Percentiles rank a stretch among this genome's conserved stretches.
These are phyloP conservation scores for Gamsiella multidivaricata DNA, from an alignment of 192 early-diverging fungal genomes.

Conservation along the genomic window DNA sequence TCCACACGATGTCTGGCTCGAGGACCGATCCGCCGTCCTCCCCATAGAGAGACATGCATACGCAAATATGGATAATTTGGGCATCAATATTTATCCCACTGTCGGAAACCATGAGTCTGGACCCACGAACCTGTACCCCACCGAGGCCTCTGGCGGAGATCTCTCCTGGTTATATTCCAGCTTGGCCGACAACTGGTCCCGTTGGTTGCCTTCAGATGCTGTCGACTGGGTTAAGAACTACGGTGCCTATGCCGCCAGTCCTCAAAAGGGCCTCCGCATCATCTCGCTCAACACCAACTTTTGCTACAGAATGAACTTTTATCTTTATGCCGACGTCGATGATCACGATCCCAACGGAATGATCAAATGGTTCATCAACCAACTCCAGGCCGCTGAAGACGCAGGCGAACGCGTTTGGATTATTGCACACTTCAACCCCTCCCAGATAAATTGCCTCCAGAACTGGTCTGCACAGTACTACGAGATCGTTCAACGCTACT, in stretches of 20 bases:
- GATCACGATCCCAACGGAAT: slow-evolving; percentile 58
- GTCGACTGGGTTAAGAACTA: slow-evolving; percentile 35
- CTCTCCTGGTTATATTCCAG: slow-evolving; percentile 58
- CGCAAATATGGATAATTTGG: slow-evolving; percentile 2
- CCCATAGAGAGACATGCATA: not conserved
- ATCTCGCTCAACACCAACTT: slow-evolving; percentile 69
- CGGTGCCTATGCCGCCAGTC: slow-evolving; percentile 57
- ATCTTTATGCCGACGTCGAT: slow-evolving; percentile 53
- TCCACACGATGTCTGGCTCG: slow-evolving; percentile 34
- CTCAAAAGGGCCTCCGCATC: slow-evolving; percentile 54
- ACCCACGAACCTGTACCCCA: slow-evolving; percentile 55
- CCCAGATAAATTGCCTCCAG: slow-evolving; percentile 57
- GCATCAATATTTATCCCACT: slow-evolving; percentile 45
- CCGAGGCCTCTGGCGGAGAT: slow-evolving; percentile 20
- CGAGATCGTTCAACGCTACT: slow-evolving; percentile 62
- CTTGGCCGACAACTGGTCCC: slow-evolving; percentile 52
- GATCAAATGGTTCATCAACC: slow-evolving; percentile 56
- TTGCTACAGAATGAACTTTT: slow-evolving; percentile 66
- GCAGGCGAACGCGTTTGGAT: slow-evolving; percentile 62
- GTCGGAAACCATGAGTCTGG: slow-evolving; percentile 66
- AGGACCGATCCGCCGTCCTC: slow-evolving; percentile 2
- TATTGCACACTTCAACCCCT: slow-evolving; percentile 62
- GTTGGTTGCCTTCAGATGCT: slow-evolving; percentile 53
- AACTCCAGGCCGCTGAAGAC: slow-evolving; percentile 63
- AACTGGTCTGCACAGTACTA: slow-evolving; percentile 59